Percentiles rank a stretch among this genome's conserved stretches.
phyloP scores from a whole-genome alignment of 495 filamentous ascomycete species.

The Talaromyces thailandensis region DNA sequence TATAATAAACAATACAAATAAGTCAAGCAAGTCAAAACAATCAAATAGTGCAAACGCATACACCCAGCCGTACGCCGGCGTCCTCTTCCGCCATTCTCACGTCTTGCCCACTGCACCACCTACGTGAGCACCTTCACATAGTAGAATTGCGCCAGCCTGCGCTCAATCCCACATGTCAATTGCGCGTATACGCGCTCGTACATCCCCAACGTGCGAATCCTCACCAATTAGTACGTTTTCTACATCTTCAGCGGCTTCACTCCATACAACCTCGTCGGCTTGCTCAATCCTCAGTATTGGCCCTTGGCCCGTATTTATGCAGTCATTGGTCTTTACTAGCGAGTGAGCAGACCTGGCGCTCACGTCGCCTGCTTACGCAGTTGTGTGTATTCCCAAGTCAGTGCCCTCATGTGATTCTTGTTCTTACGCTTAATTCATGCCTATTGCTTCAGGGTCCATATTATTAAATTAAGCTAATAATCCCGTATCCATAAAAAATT shows the following conservation, averaged over 20 bases:
- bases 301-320: neutral
- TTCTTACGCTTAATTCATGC: neutral
- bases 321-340: neutral
- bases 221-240: neutral
- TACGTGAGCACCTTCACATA: too few species aligned
- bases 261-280: neutral
- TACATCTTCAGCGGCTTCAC: neutral
- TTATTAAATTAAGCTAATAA: slow-evolving; percentile 18
- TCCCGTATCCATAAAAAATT: slow-evolving; percentile 18
- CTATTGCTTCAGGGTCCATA: neutral
- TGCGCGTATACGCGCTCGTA: neutral
- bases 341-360: slow-evolving; percentile 1
- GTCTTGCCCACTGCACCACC: neutral
- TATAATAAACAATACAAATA: neutral
- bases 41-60: neutral
- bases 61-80: neutral
- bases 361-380: neutral
- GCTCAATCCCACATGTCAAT: neutral
- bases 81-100: too few species aligned
- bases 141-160: neutral
- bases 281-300: neutral
- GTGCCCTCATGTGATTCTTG: neutral
- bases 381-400: neutral
- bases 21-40: too few species aligned
- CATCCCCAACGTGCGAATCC: neutral